Percentiles rank a stretch among this genome's conserved stretches.
phyloP scores from a whole-genome alignment of 805 yeast species.

The Groenewaldozyma salmanticensis region DNA sequence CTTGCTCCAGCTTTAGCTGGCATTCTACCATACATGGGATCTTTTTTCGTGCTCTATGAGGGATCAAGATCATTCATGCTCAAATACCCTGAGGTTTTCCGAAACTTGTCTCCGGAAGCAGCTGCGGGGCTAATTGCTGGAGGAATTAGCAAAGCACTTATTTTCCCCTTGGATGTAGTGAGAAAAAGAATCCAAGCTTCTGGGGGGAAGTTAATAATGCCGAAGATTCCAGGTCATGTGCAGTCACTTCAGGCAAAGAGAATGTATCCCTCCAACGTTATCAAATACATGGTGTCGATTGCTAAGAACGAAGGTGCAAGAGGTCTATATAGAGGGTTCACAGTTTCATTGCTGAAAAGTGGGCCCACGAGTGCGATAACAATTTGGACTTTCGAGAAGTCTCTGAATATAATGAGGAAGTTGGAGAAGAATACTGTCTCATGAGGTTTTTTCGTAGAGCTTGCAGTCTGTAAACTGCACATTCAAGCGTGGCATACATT shows the following conservation, averaged over 20 bases:
- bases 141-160: constrained; percentile 53
- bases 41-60: constrained; percentile 66
- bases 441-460: no score
- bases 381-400: constrained; percentile 50
- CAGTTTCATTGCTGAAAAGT: constrained; percentile 61
- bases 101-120: constrained; percentile 33
- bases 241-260: no score
- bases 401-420: constrained; percentile 7
- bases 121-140: constrained; percentile 73
- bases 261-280: constrained; percentile 18
- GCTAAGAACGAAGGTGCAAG: constrained; percentile 45
- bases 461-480: no score
- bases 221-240: background rate
- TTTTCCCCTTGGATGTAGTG: constrained; percentile 81
- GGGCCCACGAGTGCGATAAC: constrained; percentile 65
- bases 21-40: constrained; percentile 61
- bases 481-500: no score
- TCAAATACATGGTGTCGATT: constrained; percentile 30
- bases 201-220: background rate
- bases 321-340: constrained; percentile 69
- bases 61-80: constrained; percentile 29
- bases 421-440: constrained; percentile 3
- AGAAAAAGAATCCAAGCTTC: constrained; percentile 58
- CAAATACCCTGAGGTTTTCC: background rate
- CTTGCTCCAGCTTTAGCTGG: constrained; percentile 43